These are phyloP conservation scores for Yamadazyma membranifaciens DNA, from an alignment of 1,139 yeast genomes.

Conservation along the genomic window DNA sequence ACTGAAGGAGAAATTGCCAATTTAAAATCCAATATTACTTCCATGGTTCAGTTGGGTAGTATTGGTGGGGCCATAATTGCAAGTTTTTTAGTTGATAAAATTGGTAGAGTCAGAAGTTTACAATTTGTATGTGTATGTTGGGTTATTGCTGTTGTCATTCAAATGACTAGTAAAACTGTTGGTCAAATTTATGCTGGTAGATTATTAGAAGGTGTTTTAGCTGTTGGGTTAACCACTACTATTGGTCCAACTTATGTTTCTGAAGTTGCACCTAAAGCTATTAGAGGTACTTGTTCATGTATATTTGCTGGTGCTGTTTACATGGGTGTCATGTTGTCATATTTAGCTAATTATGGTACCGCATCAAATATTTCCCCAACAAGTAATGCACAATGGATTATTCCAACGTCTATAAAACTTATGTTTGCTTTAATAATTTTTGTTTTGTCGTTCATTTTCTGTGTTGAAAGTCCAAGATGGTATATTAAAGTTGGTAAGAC, in stretches of 20 bases:
- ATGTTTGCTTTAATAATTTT: conserved; percentile 40
- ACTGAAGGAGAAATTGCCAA: conserved; percentile 38
- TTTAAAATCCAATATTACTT: conserved; percentile 52
- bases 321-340: conserved; percentile 53
- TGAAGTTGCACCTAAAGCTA: conserved; percentile 52
- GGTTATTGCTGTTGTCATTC: conserved; percentile 49
- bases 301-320: conserved; percentile 57
- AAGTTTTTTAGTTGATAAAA: conserved; percentile 46
- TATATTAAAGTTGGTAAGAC: conserved; percentile 34
- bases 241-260: conserved; percentile 55
- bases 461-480: conserved; percentile 50
- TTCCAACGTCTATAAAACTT: conserved; percentile 37
- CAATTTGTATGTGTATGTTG: conserved; percentile 45
- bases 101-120: conserved; percentile 56
- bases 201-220: conserved; percentile 49
- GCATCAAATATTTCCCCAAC: conserved; percentile 29
- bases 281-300: conserved; percentile 51
- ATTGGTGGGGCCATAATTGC: conserved; percentile 57
- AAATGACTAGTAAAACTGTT: conserved; percentile 39
- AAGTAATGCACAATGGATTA: conserved; percentile 36
- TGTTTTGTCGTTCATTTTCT: conserved; percentile 32
- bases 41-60: conserved; percentile 64
- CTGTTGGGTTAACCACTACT: conserved; percentile 56
- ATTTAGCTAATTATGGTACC: conserved; percentile 47
- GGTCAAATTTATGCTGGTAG: conserved; percentile 58